Percentiles rank a stretch among this genome's conserved stretches.
phyloP scores from a whole-genome alignment of 2,329 filamentous ascomycete genomes.

The Alternaria consortialis region DNA sequence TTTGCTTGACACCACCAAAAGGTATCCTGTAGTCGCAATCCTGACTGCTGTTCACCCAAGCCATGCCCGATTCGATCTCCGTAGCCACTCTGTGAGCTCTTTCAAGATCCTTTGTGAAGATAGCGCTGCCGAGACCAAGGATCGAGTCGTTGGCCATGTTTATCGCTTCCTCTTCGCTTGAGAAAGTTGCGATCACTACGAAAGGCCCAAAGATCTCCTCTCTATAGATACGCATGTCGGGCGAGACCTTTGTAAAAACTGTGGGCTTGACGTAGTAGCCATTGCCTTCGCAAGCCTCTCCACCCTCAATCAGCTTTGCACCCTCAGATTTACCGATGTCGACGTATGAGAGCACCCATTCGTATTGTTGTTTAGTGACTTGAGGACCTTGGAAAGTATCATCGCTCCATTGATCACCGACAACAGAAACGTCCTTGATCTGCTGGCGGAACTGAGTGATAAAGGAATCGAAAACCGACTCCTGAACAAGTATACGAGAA shows the following conservation, averaged over 20 bases:
- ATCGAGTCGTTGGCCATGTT: conserved; percentile 13
- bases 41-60: conserved; percentile 12
- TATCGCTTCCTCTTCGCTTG: conserved; percentile 13
- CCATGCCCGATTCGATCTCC: conserved; percentile 7
- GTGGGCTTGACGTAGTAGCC: conserved; percentile 64
- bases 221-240: conserved; percentile 5
- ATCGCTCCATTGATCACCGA: conserved; percentile 54
- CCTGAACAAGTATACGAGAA: conserved; percentile 63
- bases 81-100: conserved; percentile 7
- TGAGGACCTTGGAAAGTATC: conserved; percentile 57
- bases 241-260: conserved; percentile 27
- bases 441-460: conserved; percentile 44
- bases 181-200: conserved; percentile 10
- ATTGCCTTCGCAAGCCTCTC: conserved; percentile 45
- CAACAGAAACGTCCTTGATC: conserved; percentile 7
- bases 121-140: conserved; percentile 56
- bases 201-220: conserved; percentile 18
- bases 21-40: conserved; percentile 8
- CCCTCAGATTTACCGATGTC: conserved; percentile 57
- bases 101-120: conserved; percentile 9
- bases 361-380: conserved; percentile 55
- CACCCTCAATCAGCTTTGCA: conserved; percentile 60
- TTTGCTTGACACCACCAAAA: conserved; percentile 13
- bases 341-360: conserved; percentile 55
- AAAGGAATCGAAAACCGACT: conserved; percentile 67